Conservation (phyloP, 257 asterid genomes). For the Nicotiana paniculata region DNA sequence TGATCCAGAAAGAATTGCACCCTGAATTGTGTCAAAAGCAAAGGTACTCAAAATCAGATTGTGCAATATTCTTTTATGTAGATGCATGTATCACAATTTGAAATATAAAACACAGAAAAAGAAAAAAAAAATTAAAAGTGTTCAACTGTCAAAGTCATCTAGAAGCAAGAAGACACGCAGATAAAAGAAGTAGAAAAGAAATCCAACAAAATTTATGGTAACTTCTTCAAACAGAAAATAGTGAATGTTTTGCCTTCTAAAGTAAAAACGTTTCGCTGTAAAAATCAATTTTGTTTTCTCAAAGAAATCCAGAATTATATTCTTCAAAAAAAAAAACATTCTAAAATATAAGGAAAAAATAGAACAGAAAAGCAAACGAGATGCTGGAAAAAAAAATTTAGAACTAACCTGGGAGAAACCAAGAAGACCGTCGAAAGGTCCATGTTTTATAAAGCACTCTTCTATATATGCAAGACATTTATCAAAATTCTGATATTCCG, state of each 20-base stretch:
- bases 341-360: not conserved
- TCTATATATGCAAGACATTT: conserved; percentile 73
- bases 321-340: not conserved
- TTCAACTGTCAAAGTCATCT: not conserved
- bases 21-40: conserved; percentile 34
- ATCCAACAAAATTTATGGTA: not conserved
- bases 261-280: not conserved
- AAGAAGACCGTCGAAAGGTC: conserved; percentile 91
- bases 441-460: conserved; percentile 58
- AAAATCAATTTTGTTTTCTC: not conserved
- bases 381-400: not conserved
- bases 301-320: not conserved
- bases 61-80: not conserved
- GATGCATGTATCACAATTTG: not conserved
- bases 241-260: not conserved
- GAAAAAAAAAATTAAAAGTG: not conserved
- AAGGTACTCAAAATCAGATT: not conserved
- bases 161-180: not conserved
- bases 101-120: not conserved
- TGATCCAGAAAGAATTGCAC: conserved; percentile 80
- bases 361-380: too few relatives aligned
- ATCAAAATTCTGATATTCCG: conserved; percentile 61
- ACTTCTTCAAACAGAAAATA: not conserved
- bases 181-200: not conserved
- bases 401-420: conserved; percentile 83